Base-by-base conservation (phyloP, 2,329 filamentous ascomycete species). In the Coleophoma cylindrospora region DNA sequence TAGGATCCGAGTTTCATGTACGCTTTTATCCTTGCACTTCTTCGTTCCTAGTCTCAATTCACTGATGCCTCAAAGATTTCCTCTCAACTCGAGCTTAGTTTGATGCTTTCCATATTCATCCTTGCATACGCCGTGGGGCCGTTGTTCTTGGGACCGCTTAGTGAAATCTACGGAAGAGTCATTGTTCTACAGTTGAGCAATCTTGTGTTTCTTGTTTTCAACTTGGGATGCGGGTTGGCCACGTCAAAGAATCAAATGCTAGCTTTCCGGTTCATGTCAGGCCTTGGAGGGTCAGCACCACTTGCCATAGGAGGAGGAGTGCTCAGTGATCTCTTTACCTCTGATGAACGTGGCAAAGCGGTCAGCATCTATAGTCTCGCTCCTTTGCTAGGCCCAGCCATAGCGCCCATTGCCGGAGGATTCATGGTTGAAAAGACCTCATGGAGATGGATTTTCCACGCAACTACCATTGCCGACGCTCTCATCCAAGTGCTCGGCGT, bases 121-220 rank as follows among this genome's bases (percentile, higher is more conserved):
- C 59, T 75, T 12, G 73, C 72, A 6, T 75, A 71, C 54, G 71
- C 72, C 19, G 69, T 70, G 22, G 73, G 73, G 0, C 73, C 73
- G 1, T 50, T 64, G 2, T 51, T 87, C 4, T 87, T 84, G 77
- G 85, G 84, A 1, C 83, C 84, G 0, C 64, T 76, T 5, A 75
- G 75, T 0, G 76, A 80, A 52, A 63, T 77, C 0, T 78, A 73
- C 47, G 77, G 76, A 0, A 59, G 77, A 2, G 58, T 68, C 37
- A 57, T 59, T 0, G 59, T 79, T 12, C 55, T 76, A 2, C 73
- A 76, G 50, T 46, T 57, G 0, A 70, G 70, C 3, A 80, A 75
- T 51, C 38, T 76, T 0, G 70, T 78, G 61, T 83, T 80, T 53
- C 61, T 81, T 0, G 56, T 75, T 19, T 82, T 77, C 69, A 81